Base-by-base conservation (phyloP, 2,329 filamentous ascomycete species). In the Whalleya microplaca region DNA sequence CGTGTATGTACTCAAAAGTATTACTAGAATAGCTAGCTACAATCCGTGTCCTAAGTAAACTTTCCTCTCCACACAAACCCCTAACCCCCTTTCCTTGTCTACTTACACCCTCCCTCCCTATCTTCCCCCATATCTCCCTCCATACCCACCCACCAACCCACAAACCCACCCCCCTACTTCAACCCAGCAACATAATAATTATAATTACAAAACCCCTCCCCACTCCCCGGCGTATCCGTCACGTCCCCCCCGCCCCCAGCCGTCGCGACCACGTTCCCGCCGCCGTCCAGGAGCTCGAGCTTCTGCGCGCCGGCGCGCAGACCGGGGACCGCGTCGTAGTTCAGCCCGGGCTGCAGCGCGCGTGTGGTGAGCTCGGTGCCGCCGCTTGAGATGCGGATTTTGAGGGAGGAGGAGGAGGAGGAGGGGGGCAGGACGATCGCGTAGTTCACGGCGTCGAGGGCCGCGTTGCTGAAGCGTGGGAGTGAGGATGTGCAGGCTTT, bases 141-240 rank as follows among this genome's bases (percentile, higher is more conserved):
- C 4, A 4, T 27, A 4, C 23, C 23, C 9, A n/a, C n/a, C n/a
- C n/a, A n/a, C n/a, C n/a, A n/a, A n/a, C n/a, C n/a, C n/a, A n/a
- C n/a, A n/a, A n/a, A n/a, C n/a, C n/a, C n/a, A n/a, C 9, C 16
- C 20, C 23, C 46, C 49, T 48, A 70, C 40, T 63, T 23, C 46
- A 70, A 50, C 3, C 64, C 67, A 16, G 58, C 60, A 12, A 71
- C 69, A 32, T 69, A 64, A 48, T 70, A 71, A 42, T 71, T 72
- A 27, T 66, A 71, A 51, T 71, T 67, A 48, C 68, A 72, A 45
- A 71, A 64, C 8, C 64, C 64, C 4, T 9, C 23, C 4, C 9
- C 23, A 43, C 66, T 42, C n/a, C 59, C 52, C 5, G 65, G 58
- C 7, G 51, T 45, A n/a, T 65, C 62, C 16, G 57, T 48, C n/a